Evolutionary conservation across 768 basidiomycete species (phyloP).

Genomic region (Lentinula boryana): DNA sequence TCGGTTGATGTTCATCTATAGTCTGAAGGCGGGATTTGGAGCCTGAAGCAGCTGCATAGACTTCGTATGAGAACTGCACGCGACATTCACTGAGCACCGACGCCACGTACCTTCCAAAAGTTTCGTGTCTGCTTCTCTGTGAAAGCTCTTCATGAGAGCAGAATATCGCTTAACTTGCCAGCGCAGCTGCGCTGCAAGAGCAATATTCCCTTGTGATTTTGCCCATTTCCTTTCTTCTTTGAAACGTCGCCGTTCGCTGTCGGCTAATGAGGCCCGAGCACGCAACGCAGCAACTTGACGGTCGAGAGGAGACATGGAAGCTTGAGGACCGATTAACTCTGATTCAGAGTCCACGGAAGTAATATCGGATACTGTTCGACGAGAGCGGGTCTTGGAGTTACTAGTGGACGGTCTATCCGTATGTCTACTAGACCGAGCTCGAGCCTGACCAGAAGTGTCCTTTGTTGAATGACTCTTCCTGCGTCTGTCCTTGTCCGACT

Average conservation of each 20-base stretch:
- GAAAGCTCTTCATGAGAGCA: constrained; percentile 75
- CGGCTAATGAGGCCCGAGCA: constrained; percentile 73
- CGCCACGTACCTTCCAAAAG: constrained; percentile 50
- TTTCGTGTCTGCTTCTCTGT: constrained; percentile 68
- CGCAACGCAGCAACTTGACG: constrained; percentile 72
- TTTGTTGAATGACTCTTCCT: constrained; percentile 20
- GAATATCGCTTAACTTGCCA: constrained; percentile 83
- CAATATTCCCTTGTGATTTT: constrained; percentile 65
- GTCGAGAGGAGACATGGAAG: constrained; percentile 58
- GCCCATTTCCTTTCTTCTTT: constrained; percentile 90
- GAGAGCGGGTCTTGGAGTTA: constrained; percentile 9
- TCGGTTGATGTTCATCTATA: constrained; percentile 17
- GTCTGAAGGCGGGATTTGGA: constrained; percentile 15
- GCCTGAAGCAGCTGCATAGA: constrained; percentile 3
- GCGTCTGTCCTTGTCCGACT: constrained; percentile 23
- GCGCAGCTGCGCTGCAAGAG: constrained; percentile 72
- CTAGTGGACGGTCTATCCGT: background rate
- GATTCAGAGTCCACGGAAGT: constrained; percentile 70
- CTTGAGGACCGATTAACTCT: constrained; percentile 53
- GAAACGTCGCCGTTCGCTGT: constrained; percentile 75
- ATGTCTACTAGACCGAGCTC: constrained; percentile 16
- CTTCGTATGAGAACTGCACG: background rate
- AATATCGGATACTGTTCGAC: constrained; percentile 42
- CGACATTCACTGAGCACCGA: background rate
- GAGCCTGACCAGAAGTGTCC: constrained; percentile 12